These are phyloP conservation scores for Hanseniaspora gamundiae DNA, from an alignment of 1,139 yeast species.

Conservation along the genomic window DNA sequence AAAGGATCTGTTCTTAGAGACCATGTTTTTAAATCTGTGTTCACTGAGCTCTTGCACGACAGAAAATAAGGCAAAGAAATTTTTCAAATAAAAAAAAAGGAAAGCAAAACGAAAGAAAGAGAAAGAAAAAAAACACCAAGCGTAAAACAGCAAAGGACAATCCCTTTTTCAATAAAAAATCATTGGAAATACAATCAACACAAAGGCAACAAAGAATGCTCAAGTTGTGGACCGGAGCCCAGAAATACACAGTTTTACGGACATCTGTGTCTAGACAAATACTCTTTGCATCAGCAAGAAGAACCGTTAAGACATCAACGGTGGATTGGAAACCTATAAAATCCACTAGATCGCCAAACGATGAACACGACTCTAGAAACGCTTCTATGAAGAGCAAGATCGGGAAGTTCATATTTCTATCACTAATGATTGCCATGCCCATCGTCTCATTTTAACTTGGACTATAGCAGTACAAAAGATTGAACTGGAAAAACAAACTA, in stretches of 20 bases:
- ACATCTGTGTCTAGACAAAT: no score
- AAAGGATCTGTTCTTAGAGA: no score
- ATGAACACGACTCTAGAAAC: slow-evolving; percentile 22
- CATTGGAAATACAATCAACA: background rate
- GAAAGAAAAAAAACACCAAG: no score
- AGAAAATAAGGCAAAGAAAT: no score
- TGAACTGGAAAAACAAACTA: slow-evolving; percentile 80
- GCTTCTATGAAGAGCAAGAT: slow-evolving; percentile 1
- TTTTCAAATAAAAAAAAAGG: no score
- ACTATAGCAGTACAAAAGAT: slow-evolving; percentile 82
- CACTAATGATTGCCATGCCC: slow-evolving; percentile 73
- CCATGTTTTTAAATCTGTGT: no score
- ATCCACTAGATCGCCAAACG: slow-evolving; percentile 36
- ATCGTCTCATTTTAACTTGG: slow-evolving; percentile 76
- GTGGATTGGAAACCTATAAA: slow-evolving; percentile 77
- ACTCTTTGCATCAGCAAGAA: background rate
- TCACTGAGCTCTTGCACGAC: no score
- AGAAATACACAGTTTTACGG: no score
- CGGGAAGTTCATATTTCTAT: slow-evolving; percentile 34
- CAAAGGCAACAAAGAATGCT: background rate
- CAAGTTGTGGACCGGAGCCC: background rate
- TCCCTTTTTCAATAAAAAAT: no score
- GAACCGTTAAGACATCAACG: slow-evolving; percentile 49
- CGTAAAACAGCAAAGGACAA: no score
- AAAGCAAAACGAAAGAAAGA: no score